Base-by-base conservation (phyloP, 2,329 filamentous ascomycete genomes). In the Herpomyces periplanetae region DNA sequence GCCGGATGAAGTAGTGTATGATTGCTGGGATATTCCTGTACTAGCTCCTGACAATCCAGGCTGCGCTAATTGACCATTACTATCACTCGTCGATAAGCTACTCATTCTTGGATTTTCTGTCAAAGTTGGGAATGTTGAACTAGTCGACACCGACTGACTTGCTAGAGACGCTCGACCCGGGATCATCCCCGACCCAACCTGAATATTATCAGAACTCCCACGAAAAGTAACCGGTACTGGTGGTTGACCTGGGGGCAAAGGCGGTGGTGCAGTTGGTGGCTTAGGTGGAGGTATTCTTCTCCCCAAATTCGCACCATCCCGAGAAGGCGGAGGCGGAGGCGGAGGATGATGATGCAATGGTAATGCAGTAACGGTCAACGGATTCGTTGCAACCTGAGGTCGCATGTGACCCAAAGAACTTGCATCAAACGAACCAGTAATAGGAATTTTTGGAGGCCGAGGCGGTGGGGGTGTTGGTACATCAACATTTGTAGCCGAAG, bases 391-490 rank as follows among this genome's bases (percentile, higher is more conserved):
- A n/a, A 25, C 43, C 38, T 28, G 26, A 20, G 15, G 27, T 22
- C n/a, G 21, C 25, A 13, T 24, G 19, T 45, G 45, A 17, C 36
- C 36, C 4, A 33, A 33, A 13, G 36, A 37, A 2, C 31, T 31
- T 25, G 34, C 28, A 22, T 32, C 22, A 8, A 34, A 33, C 13
- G 30, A 28, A 18, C 34, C 29, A 11, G 31, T 24, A 20, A 34
- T 36, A 25, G 38, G 36, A 25, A 33, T 34, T 20, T 43, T 41
- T 19, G 49, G 41, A 21, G 43, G 44, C 18, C 49, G 48, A 11
- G 53, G 62, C 5, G 64, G 62, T 13, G 65, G 65, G 7, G 45
- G 33, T 20, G 42, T 45, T 13, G 40, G 41, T 26, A 37, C 27
- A 12, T 35, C 21, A 5, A 33, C 30, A 6, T 32, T 31, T 11